Conservation (phyloP, 805 yeast genomes). For the Zygosaccharomyces gambellarensis region DNA sequence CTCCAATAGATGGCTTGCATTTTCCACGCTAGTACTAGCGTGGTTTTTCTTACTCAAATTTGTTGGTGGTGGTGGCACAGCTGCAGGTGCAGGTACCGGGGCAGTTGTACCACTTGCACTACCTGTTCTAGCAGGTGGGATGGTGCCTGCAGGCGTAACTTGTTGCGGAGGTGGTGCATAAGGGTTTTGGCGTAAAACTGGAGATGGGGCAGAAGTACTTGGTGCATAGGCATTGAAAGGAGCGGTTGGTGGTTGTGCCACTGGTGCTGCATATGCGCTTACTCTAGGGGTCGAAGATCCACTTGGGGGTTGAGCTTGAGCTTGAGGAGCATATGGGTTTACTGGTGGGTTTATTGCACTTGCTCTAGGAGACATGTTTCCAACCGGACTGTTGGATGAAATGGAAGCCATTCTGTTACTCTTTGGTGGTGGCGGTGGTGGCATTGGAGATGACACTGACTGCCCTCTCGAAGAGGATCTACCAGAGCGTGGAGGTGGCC, state of each 20-base stretch:
- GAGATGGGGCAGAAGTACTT: slow-evolving; percentile 18
- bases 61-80: slow-evolving; percentile 35
- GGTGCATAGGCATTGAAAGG: slow-evolving; percentile 35
- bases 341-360: slow-evolving; percentile 5
- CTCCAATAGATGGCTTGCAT: slow-evolving; percentile 22
- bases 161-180: slow-evolving; percentile 35
- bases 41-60: slow-evolving; percentile 22
- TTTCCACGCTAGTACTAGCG: slow-evolving; percentile 17
- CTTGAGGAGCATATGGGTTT: slow-evolving; percentile 18
- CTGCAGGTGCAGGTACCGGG: slow-evolving; percentile 25
- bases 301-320: slow-evolving; percentile 1
- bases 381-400: slow-evolving; percentile 12
- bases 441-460: slow-evolving; percentile 19
- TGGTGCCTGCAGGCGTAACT: slow-evolving; percentile 7
- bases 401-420: slow-evolving; percentile 16
- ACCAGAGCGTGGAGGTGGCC: slow-evolving; percentile 29
- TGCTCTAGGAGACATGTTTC: slow-evolving; percentile 8
- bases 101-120: slow-evolving; percentile 14
- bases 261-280: slow-evolving; percentile 18
- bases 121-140: slow-evolving; percentile 12
- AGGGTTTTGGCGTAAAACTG: slow-evolving; percentile 29
- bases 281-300: slow-evolving; percentile 8
- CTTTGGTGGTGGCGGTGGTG: slow-evolving; percentile 27
- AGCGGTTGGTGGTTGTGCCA: slow-evolving; percentile 16
- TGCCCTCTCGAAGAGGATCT: slow-evolving; percentile 19